A percentile compares a stretch with the other conserved stretches of the same genome.
phyloP scores from a whole-genome alignment of 169 alveolate species.

The Plasmodium relictum region DNA sequence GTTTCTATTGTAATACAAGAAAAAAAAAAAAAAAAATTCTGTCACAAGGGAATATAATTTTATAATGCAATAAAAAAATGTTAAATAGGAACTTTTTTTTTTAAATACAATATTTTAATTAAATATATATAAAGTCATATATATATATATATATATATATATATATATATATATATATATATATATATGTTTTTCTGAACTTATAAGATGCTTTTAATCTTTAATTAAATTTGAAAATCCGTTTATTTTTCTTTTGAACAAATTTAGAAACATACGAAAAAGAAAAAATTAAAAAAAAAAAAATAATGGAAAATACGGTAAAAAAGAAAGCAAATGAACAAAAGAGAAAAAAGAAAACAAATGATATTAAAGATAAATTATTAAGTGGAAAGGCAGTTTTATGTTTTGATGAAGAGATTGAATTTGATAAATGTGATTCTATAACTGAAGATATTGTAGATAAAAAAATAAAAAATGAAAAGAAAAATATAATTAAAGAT shows the following conservation, averaged over 20 bases:
- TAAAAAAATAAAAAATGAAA: slow-evolving; percentile 18
- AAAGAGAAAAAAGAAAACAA: slow-evolving; percentile 32
- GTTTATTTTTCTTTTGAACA: neutral
- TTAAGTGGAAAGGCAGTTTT: slow-evolving; percentile 37
- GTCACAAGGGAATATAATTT: no score
- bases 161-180: slow-evolving; percentile 20
- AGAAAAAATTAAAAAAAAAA: neutral
- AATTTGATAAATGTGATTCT: slow-evolving; percentile 43
- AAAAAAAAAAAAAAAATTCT: no score
- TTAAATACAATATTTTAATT: neutral
- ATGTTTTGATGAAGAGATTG: slow-evolving; percentile 74
- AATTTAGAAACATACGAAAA: slow-evolving; percentile 12
- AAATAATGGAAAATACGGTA: slow-evolving; percentile 52
- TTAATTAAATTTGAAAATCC: neutral
- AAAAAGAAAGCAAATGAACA: slow-evolving; percentile 41
- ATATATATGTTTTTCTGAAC: neutral
- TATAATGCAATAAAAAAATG: neutral
- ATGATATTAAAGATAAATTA: slow-evolving; percentile 44
- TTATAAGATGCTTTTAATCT: slow-evolving; percentile 5
- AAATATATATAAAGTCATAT: neutral
- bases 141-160: slow-evolving; percentile 23
- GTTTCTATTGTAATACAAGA: no score
- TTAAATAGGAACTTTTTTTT: neutral
- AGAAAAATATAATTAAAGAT: slow-evolving; percentile 10
- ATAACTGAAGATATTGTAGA: slow-evolving; percentile 8